phyloP scores from a whole-genome alignment of 768 basidiomycete species.

The Serendipita sp. region DNA sequence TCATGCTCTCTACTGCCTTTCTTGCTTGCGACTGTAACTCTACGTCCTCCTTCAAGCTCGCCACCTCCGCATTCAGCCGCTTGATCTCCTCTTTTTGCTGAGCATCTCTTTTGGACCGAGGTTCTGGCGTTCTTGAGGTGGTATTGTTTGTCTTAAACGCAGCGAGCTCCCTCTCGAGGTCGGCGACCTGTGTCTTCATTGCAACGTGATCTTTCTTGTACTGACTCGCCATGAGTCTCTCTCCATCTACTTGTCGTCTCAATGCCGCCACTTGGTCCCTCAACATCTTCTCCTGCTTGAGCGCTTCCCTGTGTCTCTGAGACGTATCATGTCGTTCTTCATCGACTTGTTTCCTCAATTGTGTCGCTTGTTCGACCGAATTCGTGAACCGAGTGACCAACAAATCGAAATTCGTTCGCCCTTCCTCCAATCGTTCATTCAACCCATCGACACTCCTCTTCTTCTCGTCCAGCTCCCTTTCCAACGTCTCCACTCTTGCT shows the following conservation, averaged over 20 bases:
- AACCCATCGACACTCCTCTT: neutral
- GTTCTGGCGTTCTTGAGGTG: neutral
- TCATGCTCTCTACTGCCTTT: neutral
- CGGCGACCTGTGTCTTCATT: neutral
- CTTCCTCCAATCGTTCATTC: neutral
- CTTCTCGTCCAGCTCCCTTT: neutral
- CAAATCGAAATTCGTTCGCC: neutral
- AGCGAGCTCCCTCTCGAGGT: neutral
- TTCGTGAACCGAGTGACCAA: conserved; percentile 2
- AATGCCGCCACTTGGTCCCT: neutral
- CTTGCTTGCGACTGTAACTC: neutral
- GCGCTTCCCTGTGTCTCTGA: conserved; percentile 25
- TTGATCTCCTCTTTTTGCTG: neutral
- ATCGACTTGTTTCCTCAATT: conserved; percentile 31
- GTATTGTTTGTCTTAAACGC: neutral
- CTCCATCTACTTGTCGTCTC: neutral
- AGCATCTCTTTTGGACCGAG: neutral
- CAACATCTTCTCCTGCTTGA: neutral
- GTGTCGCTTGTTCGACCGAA: neutral
- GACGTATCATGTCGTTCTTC: conserved; percentile 57
- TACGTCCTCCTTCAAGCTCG: neutral
- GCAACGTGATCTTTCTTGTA: neutral
- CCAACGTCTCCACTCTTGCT: neutral
- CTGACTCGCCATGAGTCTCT: neutral
- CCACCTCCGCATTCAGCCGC: neutral